A percentile compares a stretch with the other conserved stretches of the same genome.
Evolutionary conservation across 352 stramenopile genomes (phyloP).

Genomic region (Phytophthora pisi): DNA sequence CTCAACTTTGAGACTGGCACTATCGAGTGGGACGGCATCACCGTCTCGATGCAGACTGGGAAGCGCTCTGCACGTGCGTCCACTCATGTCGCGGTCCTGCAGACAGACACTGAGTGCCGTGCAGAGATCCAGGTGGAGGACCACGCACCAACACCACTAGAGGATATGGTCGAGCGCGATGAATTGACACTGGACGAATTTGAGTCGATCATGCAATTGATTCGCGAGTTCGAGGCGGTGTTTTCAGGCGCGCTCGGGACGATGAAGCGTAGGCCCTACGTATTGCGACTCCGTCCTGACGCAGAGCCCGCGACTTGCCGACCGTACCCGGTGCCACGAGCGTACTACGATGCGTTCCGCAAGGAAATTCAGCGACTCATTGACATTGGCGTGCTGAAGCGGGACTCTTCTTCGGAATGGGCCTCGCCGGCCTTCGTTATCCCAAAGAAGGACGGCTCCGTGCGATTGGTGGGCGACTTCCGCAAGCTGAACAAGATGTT

Average conservation of each 20-base stretch:
- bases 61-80: no score
- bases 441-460: background rate
- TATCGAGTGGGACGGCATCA: conserved; percentile 4
- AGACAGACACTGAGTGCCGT: background rate
- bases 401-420: background rate
- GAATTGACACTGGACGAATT: no score
- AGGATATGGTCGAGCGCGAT: no score
- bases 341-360: background rate
- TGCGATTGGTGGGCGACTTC: conserved; percentile 8
- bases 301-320: background rate
- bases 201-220: background rate
- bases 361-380: conserved; percentile 5
- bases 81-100: background rate
- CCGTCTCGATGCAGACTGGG: background rate
- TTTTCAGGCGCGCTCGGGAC: background rate
- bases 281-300: background rate
- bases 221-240: background rate
- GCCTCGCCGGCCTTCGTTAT: no score
- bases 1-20: conserved; percentile 1
- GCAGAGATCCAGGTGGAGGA: no score
- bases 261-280: background rate
- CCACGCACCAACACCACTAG: no score
- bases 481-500: conserved; percentile 8
- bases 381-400: conserved; percentile 4
- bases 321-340: background rate